Percentiles rank a stretch among this genome's conserved stretches.
These are phyloP conservation scores for Rhododendron griersonianum DNA, from an alignment of 148 eudicot genomes.

Conservation along the genomic window DNA sequence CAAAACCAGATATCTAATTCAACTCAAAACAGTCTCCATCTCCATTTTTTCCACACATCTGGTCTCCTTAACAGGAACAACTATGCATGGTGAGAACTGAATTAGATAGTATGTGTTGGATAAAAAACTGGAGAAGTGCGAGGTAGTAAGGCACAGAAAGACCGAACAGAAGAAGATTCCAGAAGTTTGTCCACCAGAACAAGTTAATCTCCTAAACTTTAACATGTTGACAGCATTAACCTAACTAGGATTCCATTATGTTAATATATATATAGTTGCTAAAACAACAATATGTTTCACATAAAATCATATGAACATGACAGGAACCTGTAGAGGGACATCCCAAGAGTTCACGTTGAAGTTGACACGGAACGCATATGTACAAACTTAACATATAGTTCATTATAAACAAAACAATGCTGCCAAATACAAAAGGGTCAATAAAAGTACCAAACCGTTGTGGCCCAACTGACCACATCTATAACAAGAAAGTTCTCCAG, in stretches of 20 bases:
- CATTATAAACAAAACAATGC: background rate
- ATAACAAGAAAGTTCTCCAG: conserved; percentile 67
- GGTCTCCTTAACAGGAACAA: background rate
- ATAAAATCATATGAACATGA: background rate
- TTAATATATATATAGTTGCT: background rate
- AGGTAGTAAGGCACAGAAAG: background rate
- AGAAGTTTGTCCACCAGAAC: background rate
- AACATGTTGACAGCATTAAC: background rate
- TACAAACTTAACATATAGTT: background rate
- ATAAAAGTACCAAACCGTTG: conserved; percentile 66
- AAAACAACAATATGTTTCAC: background rate
- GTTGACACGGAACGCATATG: background rate
- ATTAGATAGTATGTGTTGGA: background rate
- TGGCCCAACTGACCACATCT: conserved; percentile 93
- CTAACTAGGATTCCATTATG: background rate
- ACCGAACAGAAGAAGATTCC: background rate
- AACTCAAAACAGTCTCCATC: background rate
- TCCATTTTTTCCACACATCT: background rate
- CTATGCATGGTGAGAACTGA: background rate
- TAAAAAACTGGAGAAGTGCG: background rate
- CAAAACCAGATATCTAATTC: background rate
- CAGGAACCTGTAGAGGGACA: background rate
- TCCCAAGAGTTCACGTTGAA: background rate
- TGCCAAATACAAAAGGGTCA: background rate
- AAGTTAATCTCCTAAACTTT: background rate